Conservation (phyloP, 2,329 filamentous ascomycete species). For the Fusarium caatingaense region DNA sequence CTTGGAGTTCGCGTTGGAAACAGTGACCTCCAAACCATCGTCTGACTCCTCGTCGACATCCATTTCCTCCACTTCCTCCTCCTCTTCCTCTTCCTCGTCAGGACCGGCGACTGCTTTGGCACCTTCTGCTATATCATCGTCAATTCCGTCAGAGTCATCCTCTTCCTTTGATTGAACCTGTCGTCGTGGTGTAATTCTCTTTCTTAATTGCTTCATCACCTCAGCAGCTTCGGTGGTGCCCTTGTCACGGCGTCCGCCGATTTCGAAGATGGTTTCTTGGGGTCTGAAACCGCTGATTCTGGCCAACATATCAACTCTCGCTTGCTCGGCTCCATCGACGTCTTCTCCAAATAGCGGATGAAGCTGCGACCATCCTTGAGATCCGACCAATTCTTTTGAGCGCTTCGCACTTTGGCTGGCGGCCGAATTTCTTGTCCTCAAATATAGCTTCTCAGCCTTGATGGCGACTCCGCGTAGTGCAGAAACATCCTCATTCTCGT, state of each 20-base stretch:
- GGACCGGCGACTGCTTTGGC: slow-evolving; percentile 50
- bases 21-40: slow-evolving; percentile 76
- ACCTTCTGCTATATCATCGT: slow-evolving; percentile 48
- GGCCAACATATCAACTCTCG: slow-evolving; percentile 87
- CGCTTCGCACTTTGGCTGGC: slow-evolving; percentile 91
- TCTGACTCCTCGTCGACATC: slow-evolving; percentile 62
- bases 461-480: slow-evolving; percentile 77
- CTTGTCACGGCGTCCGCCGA: slow-evolving; percentile 80
- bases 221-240: slow-evolving; percentile 74
- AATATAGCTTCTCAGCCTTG: slow-evolving; percentile 94
- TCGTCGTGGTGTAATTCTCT: slow-evolving; percentile 72
- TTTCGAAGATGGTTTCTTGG: slow-evolving; percentile 95
- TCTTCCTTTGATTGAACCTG: slow-evolving; percentile 57
- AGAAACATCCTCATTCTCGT: slow-evolving; percentile 79
- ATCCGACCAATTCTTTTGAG: slow-evolving; percentile 79
- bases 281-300: slow-evolving; percentile 90
- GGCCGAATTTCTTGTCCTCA: slow-evolving; percentile 89
- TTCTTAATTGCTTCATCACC: slow-evolving; percentile 78
- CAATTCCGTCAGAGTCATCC: slow-evolving; percentile 48
- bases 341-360: slow-evolving; percentile 84
- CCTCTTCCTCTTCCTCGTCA: slow-evolving; percentile 42
- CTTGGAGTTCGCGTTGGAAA: slow-evolving; percentile 68
- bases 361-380: slow-evolving; percentile 76
- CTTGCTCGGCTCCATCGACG: slow-evolving; percentile 72
- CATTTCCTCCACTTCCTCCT: slow-evolving; percentile 51